These are phyloP conservation scores for Strobilomyces echinocephalus DNA, from an alignment of 768 basidiomycete genomes.

Conservation along the genomic window DNA sequence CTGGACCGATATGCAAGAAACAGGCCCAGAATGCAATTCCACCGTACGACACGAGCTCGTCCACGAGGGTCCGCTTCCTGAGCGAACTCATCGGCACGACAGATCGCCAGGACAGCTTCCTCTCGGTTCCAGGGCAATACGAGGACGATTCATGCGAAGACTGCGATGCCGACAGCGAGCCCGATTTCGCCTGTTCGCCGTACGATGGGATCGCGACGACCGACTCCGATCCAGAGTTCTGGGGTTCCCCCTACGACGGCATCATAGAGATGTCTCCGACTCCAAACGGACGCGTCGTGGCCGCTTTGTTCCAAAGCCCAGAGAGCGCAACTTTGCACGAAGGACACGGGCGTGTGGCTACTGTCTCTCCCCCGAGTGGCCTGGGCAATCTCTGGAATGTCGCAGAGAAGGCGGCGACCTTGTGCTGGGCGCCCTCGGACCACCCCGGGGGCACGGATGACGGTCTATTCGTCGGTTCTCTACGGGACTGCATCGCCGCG, in stretches of 20 bases:
- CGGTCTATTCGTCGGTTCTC: not conserved
- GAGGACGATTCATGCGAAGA: not conserved
- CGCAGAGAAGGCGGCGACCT: not conserved
- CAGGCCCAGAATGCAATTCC: not conserved
- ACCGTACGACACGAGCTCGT: constrained; percentile 12
- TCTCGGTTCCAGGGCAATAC: constrained; percentile 3
- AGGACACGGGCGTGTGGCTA: too few species aligned
- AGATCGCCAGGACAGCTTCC: constrained; percentile 5
- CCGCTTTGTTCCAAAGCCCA: not conserved
- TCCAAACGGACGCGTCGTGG: not conserved
- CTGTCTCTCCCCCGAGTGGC: not conserved
- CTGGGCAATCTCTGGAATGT: not conserved
- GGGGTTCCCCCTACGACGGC: not conserved
- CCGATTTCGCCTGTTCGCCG: not conserved
- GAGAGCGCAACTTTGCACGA: not conserved
- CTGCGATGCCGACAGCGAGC: constrained; percentile 12
- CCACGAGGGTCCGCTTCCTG: constrained; percentile 4
- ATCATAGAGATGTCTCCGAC: not conserved
- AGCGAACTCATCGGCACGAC: constrained; percentile 16
- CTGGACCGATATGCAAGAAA: not conserved
- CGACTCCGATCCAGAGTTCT: not conserved
- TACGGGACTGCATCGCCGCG: too few species aligned
- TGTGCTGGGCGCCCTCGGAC: not conserved
- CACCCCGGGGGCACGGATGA: not conserved
- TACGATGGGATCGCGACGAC: not conserved